Evolutionary conservation across 371 early-diverging fungal genomes (phyloP), one percentile per base, ranked within the genome.

Genomic region (Apophysomyces ossiformis): DNA sequence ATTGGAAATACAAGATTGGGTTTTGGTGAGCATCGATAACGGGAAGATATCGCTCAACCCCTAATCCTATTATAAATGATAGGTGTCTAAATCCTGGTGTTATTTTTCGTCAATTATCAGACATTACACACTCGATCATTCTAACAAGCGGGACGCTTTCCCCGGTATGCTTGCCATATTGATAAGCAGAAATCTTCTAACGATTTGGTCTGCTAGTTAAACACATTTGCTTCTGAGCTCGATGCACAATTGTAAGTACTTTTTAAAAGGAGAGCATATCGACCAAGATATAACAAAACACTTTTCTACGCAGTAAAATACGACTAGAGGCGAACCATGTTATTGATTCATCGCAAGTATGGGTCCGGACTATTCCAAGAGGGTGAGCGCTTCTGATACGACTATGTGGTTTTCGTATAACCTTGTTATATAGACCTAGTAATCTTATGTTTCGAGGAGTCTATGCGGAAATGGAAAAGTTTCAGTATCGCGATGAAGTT

Each of bases 71-170:
- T 26, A 3, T 26, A 26, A 26, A 26, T 26, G 15, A 4, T 47
- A 83, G 85, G 89, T 87, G 90, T 58, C 67, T 89, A 18, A 90
- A 88, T 60, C 88, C 92, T 1, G 90, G 86, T 7, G 70, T 90
- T 11, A 75, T 87, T 8, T 90, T 92, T 67, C 69, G 66, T 6
- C 76, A 84, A n/a, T 71, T 92, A 21, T 64, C 81, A 1, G 60
- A 72, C 8, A 21, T 63, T 4, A 70, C 86, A 1, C 78, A 82
- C 7, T 89, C 94, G 0, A 80, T 95, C 26, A 80, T 93, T n/a
- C 74, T 95, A n/a, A 89, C 94, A 1, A 93, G 93, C 70, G 95
- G 95, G 12, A 95, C 95, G 1, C 82, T 95, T 16, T 87, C 93
- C 3, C 96, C 96, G 0, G 85, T 79, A 69, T 67, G 79, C 64